Evolutionary conservation across 768 basidiomycete species (phyloP), one percentile per base, ranked within the genome.

Genomic region (button mushroom (Agaricus bisporus)): DNA sequence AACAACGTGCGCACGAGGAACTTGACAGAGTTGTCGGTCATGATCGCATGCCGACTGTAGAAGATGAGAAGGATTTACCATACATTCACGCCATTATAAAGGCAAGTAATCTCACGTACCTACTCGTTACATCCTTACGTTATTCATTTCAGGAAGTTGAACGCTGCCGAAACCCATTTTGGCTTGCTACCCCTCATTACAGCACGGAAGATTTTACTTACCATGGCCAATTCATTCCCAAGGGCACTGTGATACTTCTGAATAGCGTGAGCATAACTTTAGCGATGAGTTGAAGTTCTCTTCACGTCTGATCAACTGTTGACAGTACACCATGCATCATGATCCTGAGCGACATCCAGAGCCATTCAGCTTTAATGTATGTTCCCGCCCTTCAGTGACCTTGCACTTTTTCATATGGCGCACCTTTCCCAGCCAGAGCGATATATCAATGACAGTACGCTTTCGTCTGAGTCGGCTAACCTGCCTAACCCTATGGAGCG

Each of bases 381-480:
- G 42, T 41, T 36, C 25, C 17, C 15, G 3, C 18, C 9, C n/a
- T 29, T 38, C 52, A 15, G 15, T 29, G 8, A 25, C 20, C 17
- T 29, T 37, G 20, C 5, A 37, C 11, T 37, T 18, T 35, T 15
- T 4, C 6, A 1, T 35, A 5, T 1, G 20, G 14, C 29, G 10
- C 35, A 20, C 18, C 41, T 20, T 9, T 17, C 10, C 11, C 36
- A 75, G 66, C 76, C 77, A n/a, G 73, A 79, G 10, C 68, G 77
- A 2, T 79, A 72, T 60, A 54, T 77, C 32, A 61, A 65, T 18
- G 74, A 79, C 54, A 54, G 56, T 0, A 65, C 65, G 8, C 62
- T 66, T 15, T 69, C 68, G 17, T 70, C 72, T 1, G 75, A 77
- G 50, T 77, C 75, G 2, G 73, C 74, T 14, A 73, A 75, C 37